Evolutionary conservation across 2,329 filamentous ascomycete genomes (phyloP), one percentile per base, ranked within the genome.

Genomic region (Scortechinia acanthostroma): DNA sequence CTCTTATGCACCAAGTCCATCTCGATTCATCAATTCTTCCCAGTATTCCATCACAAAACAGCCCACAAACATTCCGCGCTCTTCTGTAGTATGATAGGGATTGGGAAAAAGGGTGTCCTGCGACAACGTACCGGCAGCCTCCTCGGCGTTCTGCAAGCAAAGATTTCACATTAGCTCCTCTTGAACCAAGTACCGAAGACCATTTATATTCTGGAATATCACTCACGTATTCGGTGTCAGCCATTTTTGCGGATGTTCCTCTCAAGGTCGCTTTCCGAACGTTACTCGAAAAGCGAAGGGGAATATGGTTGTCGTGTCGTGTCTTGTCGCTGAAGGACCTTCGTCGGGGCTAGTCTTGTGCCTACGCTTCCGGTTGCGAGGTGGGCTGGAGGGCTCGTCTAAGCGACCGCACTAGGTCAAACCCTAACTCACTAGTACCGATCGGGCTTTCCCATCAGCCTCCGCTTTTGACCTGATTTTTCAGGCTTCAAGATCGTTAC

Each of bases 71-170:
- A n/a, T n/a, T n/a, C n/a, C n/a, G n/a, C n/a, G n/a, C n/a, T n/a
- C n/a, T n/a, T n/a, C n/a, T n/a, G n/a, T n/a, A n/a, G n/a, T n/a
- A n/a, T 45, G 46, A 17, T 23, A 35, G 22, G 33, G 33, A 30
- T 50, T 48, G 45, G 50, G 43, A 50, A 42, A 42, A 22, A n/a
- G n/a, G 15, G 16, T 37, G 17, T 28, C 15, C 15, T 20, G 76
- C 77, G 25, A n/a, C n/a, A 40, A 40, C 35, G 35, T 40, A 40
- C 35, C 35, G 70, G 90, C 91, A 75, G 91, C 91, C 82, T 93
- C 88, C 80, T 94, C 90, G 71, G 91, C 85, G 79, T 96, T 91
- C 90, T 95, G 63, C 60, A 56, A 45, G n/a, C n/a, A 42, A 44
- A 23, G 49, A 51, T 52, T 46, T 52, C 51, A 50, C 44, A 54